Evolutionary conservation across 179 eudicot species (phyloP), one percentile per base, ranked within the genome.

Genomic region (Corrigiola litoralis): DNA sequence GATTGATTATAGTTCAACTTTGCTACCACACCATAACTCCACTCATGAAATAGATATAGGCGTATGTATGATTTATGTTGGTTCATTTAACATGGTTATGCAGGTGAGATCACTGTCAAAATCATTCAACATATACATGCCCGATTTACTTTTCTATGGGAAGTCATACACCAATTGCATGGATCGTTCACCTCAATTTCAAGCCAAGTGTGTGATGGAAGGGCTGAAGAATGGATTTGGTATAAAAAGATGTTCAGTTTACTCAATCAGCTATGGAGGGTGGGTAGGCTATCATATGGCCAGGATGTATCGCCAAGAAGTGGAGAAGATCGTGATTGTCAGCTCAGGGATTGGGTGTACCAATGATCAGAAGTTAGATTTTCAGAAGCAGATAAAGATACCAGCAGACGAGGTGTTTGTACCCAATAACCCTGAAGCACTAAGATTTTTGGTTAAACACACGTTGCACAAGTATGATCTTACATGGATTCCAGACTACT

Each of bases 401-500:
- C n/a, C 50, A 14, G 25, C 44, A 27, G 66, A 61, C 57, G 71
- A 71, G 10, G 7, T 66, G 40, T 67, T 71, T 14, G 59, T 75
- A 38, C 72, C 79, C 0, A 20, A 36, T 52, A 61, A 71, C 14
- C 78, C 88, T 25, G 75, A 59, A 16, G 79, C 71, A 32, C 4
- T 83, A 0, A 74, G 75, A 70, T 33, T 54, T 32, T 63, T 86
- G 71, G 46, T 58, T 6, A 61, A 64, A 17, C 9, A 36, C n/a
- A 49, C 82, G 0, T 45, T 81, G 4, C 59, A 69, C 66, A 81
- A 73, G 72, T 64, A 21, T 54, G 59, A 65, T 18, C 40, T 70
- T 47, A 55, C 64, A 44, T 79, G 86, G 77, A 25, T 65, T 36
- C 90, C 90, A 0, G 75, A 81, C 27, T 71, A 69, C 60, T 46